Percentiles rank a stretch among this genome's conserved stretches.
phyloP scores from a whole-genome alignment of 1,284 basidiomycete genomes.

The Puccinia triticina region DNA sequence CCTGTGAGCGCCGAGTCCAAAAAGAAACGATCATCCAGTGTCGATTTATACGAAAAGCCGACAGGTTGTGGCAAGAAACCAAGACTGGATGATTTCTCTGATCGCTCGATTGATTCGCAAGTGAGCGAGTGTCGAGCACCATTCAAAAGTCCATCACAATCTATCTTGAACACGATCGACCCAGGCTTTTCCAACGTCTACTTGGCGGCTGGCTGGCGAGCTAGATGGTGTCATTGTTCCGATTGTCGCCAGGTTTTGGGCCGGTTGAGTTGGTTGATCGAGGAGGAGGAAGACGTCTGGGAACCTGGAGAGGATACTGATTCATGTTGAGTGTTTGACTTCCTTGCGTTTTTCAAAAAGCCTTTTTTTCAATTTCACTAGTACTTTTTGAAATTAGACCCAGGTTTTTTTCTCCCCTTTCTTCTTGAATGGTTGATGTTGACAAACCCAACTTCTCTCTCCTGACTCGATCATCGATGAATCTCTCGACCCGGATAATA shows the following conservation, averaged over 20 bases:
- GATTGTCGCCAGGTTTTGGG: constrained; percentile 4
- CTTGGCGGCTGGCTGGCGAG: constrained; percentile 34
- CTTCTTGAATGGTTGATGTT: not conserved
- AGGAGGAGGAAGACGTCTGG: constrained; percentile 48
- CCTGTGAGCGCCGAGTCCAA: no score
- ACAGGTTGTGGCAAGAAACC: not conserved
- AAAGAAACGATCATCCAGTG: not conserved
- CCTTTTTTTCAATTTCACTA: not conserved
- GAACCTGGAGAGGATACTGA: constrained; percentile 48
- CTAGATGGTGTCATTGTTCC: constrained; percentile 36
- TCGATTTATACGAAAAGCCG: not conserved
- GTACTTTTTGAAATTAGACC: not conserved
- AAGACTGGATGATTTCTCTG: not conserved
- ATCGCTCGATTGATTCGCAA: not conserved
- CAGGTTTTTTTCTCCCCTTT: not conserved
- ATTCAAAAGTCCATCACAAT: constrained; percentile 11
- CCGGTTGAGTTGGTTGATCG: constrained; percentile 21
- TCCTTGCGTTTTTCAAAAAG: not conserved
- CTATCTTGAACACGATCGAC: constrained; percentile 2
- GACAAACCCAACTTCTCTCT: not conserved
- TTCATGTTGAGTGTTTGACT: constrained; percentile 36
- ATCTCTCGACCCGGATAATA: not conserved
- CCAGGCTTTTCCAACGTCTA: constrained; percentile 23
- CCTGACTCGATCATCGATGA: not conserved
- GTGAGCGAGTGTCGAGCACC: constrained; percentile 16